Evolutionary conservation across 2,329 filamentous ascomycete genomes (phyloP), one percentile per base, ranked within the genome.

Genomic region (Exserohilum rostratum): DNA sequence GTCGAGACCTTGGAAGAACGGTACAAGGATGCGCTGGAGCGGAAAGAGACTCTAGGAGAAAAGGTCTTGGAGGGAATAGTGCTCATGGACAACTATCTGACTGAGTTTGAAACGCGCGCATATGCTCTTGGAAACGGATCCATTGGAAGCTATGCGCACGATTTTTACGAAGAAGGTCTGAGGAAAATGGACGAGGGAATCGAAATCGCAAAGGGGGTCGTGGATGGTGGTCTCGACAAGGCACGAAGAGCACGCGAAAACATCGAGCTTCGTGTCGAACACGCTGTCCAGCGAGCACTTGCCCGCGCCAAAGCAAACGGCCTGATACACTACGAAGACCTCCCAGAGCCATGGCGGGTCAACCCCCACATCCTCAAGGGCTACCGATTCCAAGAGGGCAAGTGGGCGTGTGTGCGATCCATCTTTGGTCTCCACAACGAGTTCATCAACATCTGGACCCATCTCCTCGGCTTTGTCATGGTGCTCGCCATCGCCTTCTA

Each of bases 391-490:
- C 90, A 87, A 57, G 91, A 96, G 68, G 92, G 90, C 55, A 96
- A 96, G 75, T 80, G 93, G 51, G 93, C 93, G 65, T 98, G 93
- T 73, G 81, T 98, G 46, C 85, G 85, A 46, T 96, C 92, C 18
- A 86, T 91, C 58, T 93, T 96, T 70, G 84, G 86, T 59, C 80
- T 95, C 54, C 96, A 91, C 61, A 99, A 99, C 77, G 95, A 99
- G 78, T 85, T 89, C 35, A 88, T 98, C 80, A 99, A 99, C 77
- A 99, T 99, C 70, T 99, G 95, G 95, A 93, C 93, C 2, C 95
- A 99, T 73, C 86, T 89, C 11, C 83, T 99, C 27, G 95, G 95
- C 15, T 83, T 98, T n/a, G 71, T 98, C 29, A 82, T 97, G 58
- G 90, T 99, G 42, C 83, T 98, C 33, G 82, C 91, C 11, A 84